A percentile compares a stretch with the other conserved stretches of the same genome.
Conservation (phyloP, 1,139 yeast species). For the Ogataea hybrid region DNA sequence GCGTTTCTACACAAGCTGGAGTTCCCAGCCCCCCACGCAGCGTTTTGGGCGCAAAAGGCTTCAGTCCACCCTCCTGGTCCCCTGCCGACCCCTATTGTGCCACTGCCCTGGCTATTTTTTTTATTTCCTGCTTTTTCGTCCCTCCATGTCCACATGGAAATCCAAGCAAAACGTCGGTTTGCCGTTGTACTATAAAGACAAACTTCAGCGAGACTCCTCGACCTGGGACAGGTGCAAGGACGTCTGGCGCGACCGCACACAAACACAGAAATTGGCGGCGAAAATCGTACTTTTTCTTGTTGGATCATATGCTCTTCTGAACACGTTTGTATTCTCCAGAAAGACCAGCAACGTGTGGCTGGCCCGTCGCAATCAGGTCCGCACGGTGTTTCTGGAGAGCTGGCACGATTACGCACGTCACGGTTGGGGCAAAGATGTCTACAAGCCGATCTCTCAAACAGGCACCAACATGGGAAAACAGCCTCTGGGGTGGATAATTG, state of each 20-base stretch:
- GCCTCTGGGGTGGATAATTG: slow-evolving; percentile 95
- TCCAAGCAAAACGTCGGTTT: slow-evolving; percentile 26
- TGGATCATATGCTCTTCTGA: slow-evolving; percentile 10
- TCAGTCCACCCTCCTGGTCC: not conserved
- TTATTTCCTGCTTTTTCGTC: not conserved
- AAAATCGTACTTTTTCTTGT: slow-evolving; percentile 43
- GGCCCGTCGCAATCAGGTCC: slow-evolving; percentile 53
- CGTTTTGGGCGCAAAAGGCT: too few species aligned
- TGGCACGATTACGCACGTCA: slow-evolving; percentile 76
- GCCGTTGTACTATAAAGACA: slow-evolving; percentile 42
- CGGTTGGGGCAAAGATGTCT: slow-evolving; percentile 84
- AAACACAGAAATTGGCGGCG: slow-evolving; percentile 37
- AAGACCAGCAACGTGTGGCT: slow-evolving; percentile 34
- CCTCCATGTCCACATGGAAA: slow-evolving; percentile 17
- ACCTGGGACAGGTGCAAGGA: slow-evolving; percentile 15
- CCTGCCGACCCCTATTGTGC: not conserved
- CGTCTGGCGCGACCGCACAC: slow-evolving; percentile 13
- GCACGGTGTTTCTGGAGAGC: slow-evolving; percentile 63
- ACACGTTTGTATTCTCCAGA: not conserved
- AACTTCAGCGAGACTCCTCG: slow-evolving; percentile 30
- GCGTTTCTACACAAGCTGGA: too few species aligned
- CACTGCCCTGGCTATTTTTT: not conserved
- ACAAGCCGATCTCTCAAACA: slow-evolving; percentile 54
- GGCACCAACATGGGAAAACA: slow-evolving; percentile 79
- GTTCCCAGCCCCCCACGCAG: too few species aligned